Percentiles rank a stretch among this genome's conserved stretches.
Conservation (phyloP, 1,139 yeast genomes). For the Zhuliangozyma parablackwelliae region DNA sequence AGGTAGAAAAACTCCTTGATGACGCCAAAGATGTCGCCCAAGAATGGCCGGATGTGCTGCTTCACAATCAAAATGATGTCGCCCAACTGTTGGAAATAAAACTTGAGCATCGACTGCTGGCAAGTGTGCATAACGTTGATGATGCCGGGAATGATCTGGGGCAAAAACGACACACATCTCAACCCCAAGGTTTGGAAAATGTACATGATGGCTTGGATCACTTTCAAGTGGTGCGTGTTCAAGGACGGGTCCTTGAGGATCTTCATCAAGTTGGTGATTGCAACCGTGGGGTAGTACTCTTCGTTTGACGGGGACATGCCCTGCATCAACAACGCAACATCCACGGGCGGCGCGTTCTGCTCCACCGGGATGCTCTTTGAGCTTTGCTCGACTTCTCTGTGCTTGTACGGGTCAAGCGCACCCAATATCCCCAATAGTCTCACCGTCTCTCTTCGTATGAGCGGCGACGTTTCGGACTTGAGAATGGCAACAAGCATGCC, state of each 20-base stretch:
- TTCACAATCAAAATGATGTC: constrained; percentile 78
- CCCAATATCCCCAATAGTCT: constrained; percentile 88
- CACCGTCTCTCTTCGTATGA: constrained; percentile 81
- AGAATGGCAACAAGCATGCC: constrained; percentile 78
- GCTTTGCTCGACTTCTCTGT: constrained; percentile 81
- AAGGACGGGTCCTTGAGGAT: constrained; percentile 81
- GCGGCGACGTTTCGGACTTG: constrained; percentile 71
- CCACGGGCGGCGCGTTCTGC: constrained; percentile 85
- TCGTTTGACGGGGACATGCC: constrained; percentile 93
- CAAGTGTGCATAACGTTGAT: constrained; percentile 81
- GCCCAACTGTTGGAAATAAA: constrained; percentile 85
- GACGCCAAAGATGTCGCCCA: constrained; percentile 71
- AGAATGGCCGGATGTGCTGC: constrained; percentile 82
- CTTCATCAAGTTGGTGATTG: constrained; percentile 77
- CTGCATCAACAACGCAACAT: constrained; percentile 83
- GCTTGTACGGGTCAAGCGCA: constrained; percentile 94
- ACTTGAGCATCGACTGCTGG: constrained; percentile 77
- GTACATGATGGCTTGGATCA: constrained; percentile 86
- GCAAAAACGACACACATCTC: constrained; percentile 81
- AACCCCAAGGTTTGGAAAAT: constrained; percentile 86
- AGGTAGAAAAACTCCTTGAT: constrained; percentile 66
- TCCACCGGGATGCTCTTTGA: constrained; percentile 62
- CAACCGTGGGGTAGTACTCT: constrained; percentile 94
- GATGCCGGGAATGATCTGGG: constrained; percentile 85
- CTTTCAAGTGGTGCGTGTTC: constrained; percentile 82